Conservation (phyloP, 495 filamentous ascomycete species). For the Podospora comata region DNA sequence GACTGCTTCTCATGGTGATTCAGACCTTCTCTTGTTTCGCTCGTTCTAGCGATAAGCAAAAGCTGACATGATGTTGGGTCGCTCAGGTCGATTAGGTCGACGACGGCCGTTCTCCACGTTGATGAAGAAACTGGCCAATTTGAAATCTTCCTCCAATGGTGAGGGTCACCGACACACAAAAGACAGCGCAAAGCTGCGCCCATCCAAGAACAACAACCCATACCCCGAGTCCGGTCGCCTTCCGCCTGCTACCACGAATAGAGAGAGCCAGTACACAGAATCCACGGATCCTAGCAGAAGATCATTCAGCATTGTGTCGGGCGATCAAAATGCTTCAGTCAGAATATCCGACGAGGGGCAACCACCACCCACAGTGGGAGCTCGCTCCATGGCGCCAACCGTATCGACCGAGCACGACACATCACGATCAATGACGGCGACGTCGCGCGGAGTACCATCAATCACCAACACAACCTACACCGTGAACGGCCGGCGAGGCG, state of each 20-base stretch:
- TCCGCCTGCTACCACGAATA: slow-evolving; percentile 36
- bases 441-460: slow-evolving; percentile 69
- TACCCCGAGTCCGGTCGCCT: slow-evolving; percentile 65
- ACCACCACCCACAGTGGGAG: slow-evolving; percentile 57
- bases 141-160: slow-evolving; percentile 61
- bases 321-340: slow-evolving; percentile 50
- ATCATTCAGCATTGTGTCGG: slow-evolving; percentile 37
- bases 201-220: slow-evolving; percentile 74
- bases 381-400: slow-evolving; percentile 72
- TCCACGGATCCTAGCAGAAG: slow-evolving; percentile 44
- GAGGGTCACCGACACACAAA: slow-evolving; percentile 34
- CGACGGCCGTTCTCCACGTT: slow-evolving; percentile 85
- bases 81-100: slow-evolving; percentile 50
- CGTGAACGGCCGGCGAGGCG: slow-evolving; percentile 62
- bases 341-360: slow-evolving; percentile 57
- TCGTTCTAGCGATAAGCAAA: slow-evolving; percentile 17
- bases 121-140: slow-evolving; percentile 89
- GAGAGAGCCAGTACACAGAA: slow-evolving; percentile 58
- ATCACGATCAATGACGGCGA: slow-evolving; percentile 66
- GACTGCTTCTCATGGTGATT: slow-evolving; percentile 60
- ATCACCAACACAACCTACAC: slow-evolving; percentile 61
- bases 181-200: slow-evolving; percentile 53
- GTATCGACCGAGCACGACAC: slow-evolving; percentile 77
- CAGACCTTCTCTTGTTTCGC: slow-evolving; percentile 17
- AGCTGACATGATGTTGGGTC: slow-evolving; percentile 36